phyloP scores from a whole-genome alignment of 768 basidiomycete genomes.

The Collybia sordida region DNA sequence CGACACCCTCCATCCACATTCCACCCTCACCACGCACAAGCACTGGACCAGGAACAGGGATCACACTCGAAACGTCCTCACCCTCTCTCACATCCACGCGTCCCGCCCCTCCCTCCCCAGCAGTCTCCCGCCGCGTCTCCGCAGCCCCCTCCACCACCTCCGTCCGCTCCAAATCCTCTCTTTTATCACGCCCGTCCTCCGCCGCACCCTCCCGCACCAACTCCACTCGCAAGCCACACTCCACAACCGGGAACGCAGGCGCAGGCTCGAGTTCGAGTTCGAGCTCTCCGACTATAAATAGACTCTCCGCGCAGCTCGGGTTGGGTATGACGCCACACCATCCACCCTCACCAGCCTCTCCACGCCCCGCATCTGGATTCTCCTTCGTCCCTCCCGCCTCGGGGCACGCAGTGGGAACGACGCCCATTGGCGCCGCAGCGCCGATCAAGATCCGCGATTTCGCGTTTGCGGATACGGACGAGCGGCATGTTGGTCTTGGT shows the following conservation, averaged over 20 bases:
- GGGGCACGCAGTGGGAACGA: background rate
- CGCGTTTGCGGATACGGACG: conserved; percentile 32
- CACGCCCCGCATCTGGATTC: too few species aligned
- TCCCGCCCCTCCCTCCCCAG: conserved; percentile 15
- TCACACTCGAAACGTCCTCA: conserved; percentile 13
- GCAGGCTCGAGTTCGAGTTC: conserved; percentile 1
- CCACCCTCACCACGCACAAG: background rate
- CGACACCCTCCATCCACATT: conserved; percentile 2
- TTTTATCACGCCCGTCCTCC: conserved; percentile 10
- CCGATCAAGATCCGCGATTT: conserved; percentile 46
- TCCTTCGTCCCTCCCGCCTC: conserved; percentile 5
- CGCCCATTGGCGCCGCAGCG: background rate
- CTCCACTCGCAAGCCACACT: conserved; percentile 5
- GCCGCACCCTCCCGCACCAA: conserved; percentile 12
- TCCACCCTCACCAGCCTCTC: background rate
- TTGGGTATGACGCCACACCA: conserved; percentile 1
- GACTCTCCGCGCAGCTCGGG: conserved; percentile 7
- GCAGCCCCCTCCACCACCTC: conserved; percentile 28
- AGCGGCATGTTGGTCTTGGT: conserved; percentile 39
- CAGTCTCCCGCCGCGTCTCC: conserved; percentile 16
- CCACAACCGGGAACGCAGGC: conserved; percentile 4
- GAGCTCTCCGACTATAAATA: background rate
- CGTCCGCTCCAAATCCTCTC: conserved; percentile 19
- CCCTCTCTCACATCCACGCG: conserved; percentile 13
- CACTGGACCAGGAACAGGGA: background rate